phyloP scores from a whole-genome alignment of 2,329 filamentous ascomycete genomes.

The Ambrosiella xylebori region DNA sequence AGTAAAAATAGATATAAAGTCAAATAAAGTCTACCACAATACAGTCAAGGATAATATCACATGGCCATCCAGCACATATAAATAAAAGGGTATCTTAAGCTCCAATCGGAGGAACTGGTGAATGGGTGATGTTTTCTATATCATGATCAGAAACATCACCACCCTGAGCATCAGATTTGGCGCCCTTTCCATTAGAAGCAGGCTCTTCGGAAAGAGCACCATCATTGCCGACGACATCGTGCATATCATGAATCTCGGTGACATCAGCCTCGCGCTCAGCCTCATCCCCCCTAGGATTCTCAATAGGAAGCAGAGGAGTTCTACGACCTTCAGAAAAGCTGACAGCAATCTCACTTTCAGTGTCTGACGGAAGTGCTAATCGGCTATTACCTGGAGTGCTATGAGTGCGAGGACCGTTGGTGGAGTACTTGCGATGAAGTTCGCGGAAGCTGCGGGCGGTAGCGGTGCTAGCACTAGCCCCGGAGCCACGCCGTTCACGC shows the following conservation, averaged over 20 bases:
- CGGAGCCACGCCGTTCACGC: slow-evolving; percentile 39
- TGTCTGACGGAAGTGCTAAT: slow-evolving; percentile 34
- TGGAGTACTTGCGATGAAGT: slow-evolving; percentile 41
- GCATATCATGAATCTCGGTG: no score
- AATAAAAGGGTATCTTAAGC: slow-evolving; percentile 15
- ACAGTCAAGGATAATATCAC: not conserved
- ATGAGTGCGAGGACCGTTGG: slow-evolving; percentile 28
- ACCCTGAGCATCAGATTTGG: slow-evolving; percentile 13
- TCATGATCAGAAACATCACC: slow-evolving; percentile 13
- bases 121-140: slow-evolving; percentile 17
- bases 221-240: no score
- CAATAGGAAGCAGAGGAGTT: slow-evolving; percentile 37
- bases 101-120: slow-evolving; percentile 20
- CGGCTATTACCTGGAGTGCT: slow-evolving; percentile 22
- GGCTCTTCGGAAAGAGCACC: no score
- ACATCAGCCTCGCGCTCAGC: not conserved
- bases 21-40: not conserved
- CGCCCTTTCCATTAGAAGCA: not conserved
- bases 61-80: not conserved
- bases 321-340: slow-evolving; percentile 42
- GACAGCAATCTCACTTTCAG: slow-evolving; percentile 41
- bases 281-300: slow-evolving; percentile 19
- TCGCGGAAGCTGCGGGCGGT: slow-evolving; percentile 49
- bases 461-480: slow-evolving; percentile 47
- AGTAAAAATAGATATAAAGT: not conserved